A percentile compares a stretch with the other conserved stretches of the same genome.
These are phyloP conservation scores for Chaetoscypha palmicola DNA, from an alignment of 2,329 filamentous ascomycete species.

Conservation along the genomic window DNA sequence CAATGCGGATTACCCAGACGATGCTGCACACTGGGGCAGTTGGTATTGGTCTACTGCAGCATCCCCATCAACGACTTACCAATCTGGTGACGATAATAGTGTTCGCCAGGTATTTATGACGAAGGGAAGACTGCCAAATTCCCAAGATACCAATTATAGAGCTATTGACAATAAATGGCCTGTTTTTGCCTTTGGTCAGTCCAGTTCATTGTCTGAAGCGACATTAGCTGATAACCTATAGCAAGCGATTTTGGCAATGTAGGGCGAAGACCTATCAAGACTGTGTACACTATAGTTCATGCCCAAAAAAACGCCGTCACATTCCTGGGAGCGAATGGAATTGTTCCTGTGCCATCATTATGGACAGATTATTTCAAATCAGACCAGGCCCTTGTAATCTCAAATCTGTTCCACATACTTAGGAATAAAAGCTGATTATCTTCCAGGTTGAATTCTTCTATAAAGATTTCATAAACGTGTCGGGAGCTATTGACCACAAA, in stretches of 20 bases:
- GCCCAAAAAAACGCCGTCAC: conserved; percentile 25
- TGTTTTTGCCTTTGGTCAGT: conserved; percentile 62
- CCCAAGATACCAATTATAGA: conserved; percentile 58
- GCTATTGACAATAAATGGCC: conserved; percentile 65
- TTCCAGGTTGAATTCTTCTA: conserved; percentile 62
- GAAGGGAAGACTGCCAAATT: conserved; percentile 56
- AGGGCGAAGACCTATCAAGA: conserved; percentile 14
- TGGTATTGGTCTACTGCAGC: conserved; percentile 69
- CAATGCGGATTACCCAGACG: conserved; percentile 27
- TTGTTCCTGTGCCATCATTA: conserved; percentile 62
- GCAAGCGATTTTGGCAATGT: conserved; percentile 24
- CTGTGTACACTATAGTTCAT: conserved; percentile 25
- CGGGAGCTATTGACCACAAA: conserved; percentile 59
- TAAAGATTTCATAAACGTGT: conserved; percentile 61
- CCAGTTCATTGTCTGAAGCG: background rate
- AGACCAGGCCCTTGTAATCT: conserved; percentile 47
- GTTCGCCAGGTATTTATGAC: conserved; percentile 61
- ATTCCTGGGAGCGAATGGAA: conserved; percentile 35
- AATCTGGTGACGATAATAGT: conserved; percentile 58
- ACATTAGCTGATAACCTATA: background rate
- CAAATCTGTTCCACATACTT: background rate
- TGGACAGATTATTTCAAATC: conserved; percentile 68
- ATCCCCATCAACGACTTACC: conserved; percentile 49
- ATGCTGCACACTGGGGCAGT: conserved; percentile 69
- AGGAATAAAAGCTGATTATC: conserved; percentile 14